phyloP scores from a whole-genome alignment of 768 basidiomycete species.

The button mushroom (Agaricus bisporus) region DNA sequence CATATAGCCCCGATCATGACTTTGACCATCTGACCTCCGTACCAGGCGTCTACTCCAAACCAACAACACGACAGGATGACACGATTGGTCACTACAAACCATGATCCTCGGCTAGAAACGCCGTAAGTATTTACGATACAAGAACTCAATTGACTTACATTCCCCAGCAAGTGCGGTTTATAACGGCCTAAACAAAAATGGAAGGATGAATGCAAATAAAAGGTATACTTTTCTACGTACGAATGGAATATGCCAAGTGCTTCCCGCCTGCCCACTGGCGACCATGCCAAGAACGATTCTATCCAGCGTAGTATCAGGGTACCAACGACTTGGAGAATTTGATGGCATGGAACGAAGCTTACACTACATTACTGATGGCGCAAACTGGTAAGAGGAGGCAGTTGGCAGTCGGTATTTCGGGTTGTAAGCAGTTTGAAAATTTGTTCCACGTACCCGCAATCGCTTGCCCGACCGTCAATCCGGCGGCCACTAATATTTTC shows the following conservation, averaged over 20 bases:
- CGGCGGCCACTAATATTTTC: background rate
- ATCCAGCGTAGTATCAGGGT: no score
- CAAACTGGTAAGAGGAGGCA: background rate
- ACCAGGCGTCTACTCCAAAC: conserved; percentile 6
- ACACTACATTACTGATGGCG: conserved; percentile 3
- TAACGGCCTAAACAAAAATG: background rate
- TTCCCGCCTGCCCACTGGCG: background rate
- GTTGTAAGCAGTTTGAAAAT: background rate
- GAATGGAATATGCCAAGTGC: conserved; percentile 5
- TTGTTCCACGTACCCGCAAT: background rate
- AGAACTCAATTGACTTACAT: background rate
- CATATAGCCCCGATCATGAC: conserved; percentile 6
- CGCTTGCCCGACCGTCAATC: conserved; percentile 3
- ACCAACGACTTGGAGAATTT: background rate
- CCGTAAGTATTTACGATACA: background rate
- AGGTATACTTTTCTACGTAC: background rate
- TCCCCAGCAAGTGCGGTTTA: conserved; percentile 6
- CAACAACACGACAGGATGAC: conserved; percentile 6
- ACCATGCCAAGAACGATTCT: conserved; percentile 6
- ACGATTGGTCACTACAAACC: conserved; percentile 6
- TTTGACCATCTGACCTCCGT: conserved; percentile 6
- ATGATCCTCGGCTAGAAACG: background rate
- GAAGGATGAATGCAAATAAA: no score
- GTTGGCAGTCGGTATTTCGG: background rate
- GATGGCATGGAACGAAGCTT: background rate